Evolutionary conservation across 179 eudicot genomes (phyloP).

Genomic region (Pouteria campechiana): DNA sequence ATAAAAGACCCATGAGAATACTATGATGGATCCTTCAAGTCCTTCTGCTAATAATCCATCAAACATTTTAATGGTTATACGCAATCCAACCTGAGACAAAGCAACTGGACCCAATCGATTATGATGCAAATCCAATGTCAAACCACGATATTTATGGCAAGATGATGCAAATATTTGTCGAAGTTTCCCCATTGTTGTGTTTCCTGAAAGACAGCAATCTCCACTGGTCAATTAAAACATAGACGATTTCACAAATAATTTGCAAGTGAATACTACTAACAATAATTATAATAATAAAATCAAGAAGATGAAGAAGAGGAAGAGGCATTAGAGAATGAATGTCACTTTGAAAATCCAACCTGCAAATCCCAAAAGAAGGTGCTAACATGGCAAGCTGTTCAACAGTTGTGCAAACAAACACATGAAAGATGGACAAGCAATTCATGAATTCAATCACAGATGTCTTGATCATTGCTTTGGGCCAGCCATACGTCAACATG

Average conservation of each 20-base stretch:
- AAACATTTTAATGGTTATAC: not conserved
- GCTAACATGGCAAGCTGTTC: too few species aligned
- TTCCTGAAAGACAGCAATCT: slow-evolving; percentile 50
- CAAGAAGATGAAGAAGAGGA: not conserved
- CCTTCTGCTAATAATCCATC: too few species aligned
- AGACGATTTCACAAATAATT: not conserved
- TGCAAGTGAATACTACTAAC: not conserved
- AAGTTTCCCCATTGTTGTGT: slow-evolving; percentile 75
- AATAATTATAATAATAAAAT: not conserved
- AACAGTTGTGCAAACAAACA: too few species aligned
- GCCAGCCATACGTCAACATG: too few species aligned
- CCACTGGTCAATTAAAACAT: slow-evolving; percentile 5
- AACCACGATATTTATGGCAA: slow-evolving; percentile 71
- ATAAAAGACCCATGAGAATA: too few species aligned
- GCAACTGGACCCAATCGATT: slow-evolving; percentile 86
- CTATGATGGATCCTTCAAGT: too few species aligned
- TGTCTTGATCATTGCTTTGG: too few species aligned
- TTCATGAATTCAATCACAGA: too few species aligned
- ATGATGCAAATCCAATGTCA: slow-evolving; percentile 73
- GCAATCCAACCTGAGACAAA: slow-evolving; percentile 53
- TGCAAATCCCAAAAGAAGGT: too few species aligned
- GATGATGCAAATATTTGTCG: slow-evolving; percentile 51
- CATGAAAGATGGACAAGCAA: too few species aligned
- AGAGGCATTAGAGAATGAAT: not conserved
- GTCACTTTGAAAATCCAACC: too few species aligned